Conservation (phyloP, 352 stramenopile species). For the Globisporangium spiculum region DNA sequence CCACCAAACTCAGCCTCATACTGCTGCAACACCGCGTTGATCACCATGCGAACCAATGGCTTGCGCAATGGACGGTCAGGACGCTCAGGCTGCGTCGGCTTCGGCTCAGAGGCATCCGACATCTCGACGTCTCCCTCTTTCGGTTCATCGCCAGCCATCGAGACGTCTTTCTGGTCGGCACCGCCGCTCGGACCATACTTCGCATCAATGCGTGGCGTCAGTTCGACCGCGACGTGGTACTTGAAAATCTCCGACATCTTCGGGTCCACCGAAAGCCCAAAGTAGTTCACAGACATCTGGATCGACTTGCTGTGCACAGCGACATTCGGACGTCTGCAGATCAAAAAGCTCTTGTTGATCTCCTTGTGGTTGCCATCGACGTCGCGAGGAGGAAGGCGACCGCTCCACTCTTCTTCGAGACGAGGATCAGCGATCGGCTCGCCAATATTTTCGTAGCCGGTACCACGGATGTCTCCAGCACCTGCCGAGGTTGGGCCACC, state of each 20-base stretch:
- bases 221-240: not conserved
- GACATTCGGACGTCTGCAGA: not conserved
- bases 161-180: not conserved
- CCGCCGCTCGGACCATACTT: not conserved
- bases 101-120: not conserved
- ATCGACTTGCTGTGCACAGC: not conserved
- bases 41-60: not conserved
- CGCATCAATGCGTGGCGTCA: not conserved
- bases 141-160: not conserved
- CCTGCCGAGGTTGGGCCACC: not conserved
- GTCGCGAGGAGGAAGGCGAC: not conserved
- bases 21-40: not conserved
- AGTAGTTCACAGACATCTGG: not conserved
- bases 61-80: not conserved
- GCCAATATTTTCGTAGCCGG: not conserved
- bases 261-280: not conserved
- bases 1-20: not conserved
- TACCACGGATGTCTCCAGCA: not conserved
- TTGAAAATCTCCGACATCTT: not conserved
- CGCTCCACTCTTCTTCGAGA: not conserved
- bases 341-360: conserved; percentile 2
- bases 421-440: not conserved
- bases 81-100: not conserved
- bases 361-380: conserved; percentile 1
- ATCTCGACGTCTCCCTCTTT: not conserved